Conservation (phyloP, 2,329 filamentous ascomycete genomes). For the Botrytis medusae region DNA sequence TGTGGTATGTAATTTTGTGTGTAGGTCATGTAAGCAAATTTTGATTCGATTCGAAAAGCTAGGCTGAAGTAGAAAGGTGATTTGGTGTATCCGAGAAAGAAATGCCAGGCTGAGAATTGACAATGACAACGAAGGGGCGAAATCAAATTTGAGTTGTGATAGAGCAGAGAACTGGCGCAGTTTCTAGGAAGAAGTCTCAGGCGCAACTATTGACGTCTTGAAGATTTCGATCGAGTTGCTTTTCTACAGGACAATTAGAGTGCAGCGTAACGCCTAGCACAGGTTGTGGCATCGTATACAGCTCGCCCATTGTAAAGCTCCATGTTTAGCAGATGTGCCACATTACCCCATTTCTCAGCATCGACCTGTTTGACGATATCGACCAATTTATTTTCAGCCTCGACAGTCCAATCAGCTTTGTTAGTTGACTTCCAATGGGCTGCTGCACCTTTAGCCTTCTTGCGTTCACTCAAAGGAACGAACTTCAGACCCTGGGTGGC, state of each 20-base stretch:
- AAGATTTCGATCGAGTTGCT: background rate
- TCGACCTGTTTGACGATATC: conserved; percentile 27
- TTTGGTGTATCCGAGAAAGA: background rate
- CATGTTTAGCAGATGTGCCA: conserved; percentile 25
- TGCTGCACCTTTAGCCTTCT: conserved; percentile 14
- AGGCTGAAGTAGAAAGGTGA: background rate
- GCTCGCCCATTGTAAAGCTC: background rate
- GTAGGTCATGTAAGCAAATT: background rate
- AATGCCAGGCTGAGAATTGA: background rate
- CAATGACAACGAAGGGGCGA: too few species aligned
- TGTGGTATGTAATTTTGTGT: background rate
- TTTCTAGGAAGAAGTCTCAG: background rate
- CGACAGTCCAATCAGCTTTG: conserved; percentile 26
- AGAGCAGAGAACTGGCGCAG: background rate
- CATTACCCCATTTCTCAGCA: conserved; percentile 29
- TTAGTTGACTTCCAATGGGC: conserved; percentile 7
- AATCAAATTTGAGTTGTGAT: background rate
- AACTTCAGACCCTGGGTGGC: conserved; percentile 32
- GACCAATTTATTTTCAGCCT: conserved; percentile 30
- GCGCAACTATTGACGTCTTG: background rate
- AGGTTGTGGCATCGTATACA: conserved; percentile 9
- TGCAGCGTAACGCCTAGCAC: conserved; percentile 19
- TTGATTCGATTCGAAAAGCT: background rate
- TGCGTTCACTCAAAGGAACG: conserved; percentile 30
- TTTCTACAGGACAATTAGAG: background rate